phyloP scores from a whole-genome alignment of 2,329 filamentous ascomycete species.

The Sporothrix mexicana region DNA sequence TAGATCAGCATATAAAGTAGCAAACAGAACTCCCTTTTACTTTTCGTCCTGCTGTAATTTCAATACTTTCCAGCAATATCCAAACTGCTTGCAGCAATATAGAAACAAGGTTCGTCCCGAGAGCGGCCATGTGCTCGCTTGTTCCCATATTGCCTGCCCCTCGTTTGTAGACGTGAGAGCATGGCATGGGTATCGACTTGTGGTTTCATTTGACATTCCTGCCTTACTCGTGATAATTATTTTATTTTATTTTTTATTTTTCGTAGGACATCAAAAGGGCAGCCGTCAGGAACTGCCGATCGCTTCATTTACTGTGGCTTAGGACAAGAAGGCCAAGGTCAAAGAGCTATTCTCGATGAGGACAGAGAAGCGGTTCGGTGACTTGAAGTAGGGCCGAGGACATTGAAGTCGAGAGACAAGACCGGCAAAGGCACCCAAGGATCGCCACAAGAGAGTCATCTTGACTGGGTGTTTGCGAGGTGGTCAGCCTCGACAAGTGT shows the following conservation, averaged over 20 bases:
- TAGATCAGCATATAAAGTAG: not conserved
- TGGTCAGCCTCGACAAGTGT: not conserved
- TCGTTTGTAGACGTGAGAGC: not conserved
- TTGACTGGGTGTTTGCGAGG: not conserved
- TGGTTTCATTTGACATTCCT: too few relatives aligned
- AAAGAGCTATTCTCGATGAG: not conserved
- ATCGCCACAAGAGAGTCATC: not conserved
- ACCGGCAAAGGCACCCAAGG: not conserved
- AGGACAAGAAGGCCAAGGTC: not conserved
- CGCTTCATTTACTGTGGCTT: not conserved
- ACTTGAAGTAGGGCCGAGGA: not conserved
- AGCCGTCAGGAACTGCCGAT: not conserved
- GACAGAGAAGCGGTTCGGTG: not conserved
- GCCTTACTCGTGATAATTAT: too few relatives aligned
- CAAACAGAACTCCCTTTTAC: not conserved
- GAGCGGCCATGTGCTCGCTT: slow-evolving; percentile 15
- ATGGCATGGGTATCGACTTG: too few relatives aligned
- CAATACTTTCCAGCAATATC: not conserved
- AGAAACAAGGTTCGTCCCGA: slow-evolving; percentile 14
- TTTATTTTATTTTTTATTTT: not conserved
- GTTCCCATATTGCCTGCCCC: not conserved
- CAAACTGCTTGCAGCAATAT: not conserved
- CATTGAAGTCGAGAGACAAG: not conserved
- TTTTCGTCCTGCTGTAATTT: not conserved
- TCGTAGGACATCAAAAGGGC: not conserved